Evolutionary conservation across 2,329 filamentous ascomycete genomes (phyloP).

Genomic region (Diaporthe eres): DNA sequence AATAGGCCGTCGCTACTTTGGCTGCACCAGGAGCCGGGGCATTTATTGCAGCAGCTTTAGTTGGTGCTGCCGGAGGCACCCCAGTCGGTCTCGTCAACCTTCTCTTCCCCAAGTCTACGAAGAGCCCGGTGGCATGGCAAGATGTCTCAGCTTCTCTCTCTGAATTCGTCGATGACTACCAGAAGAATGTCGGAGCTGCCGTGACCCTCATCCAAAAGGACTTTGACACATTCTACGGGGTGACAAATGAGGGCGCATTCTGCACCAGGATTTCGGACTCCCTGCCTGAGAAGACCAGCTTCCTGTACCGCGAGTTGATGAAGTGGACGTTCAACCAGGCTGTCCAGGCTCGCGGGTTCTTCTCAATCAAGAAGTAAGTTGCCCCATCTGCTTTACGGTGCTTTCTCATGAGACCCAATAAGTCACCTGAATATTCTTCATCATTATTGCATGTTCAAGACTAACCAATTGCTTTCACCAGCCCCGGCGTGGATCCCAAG

Average conservation of each 20-base stretch:
- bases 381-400: neutral
- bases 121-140: neutral
- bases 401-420: neutral
- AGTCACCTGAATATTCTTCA: neutral
- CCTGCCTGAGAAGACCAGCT: conserved; percentile 15
- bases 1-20: conserved; percentile 3
- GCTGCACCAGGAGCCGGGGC: conserved; percentile 7
- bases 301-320: conserved; percentile 22
- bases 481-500: neutral
- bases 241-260: conserved; percentile 11
- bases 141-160: conserved; percentile 13
- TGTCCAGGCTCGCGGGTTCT: conserved; percentile 17
- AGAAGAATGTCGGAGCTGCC: conserved; percentile 9
- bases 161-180: conserved; percentile 7
- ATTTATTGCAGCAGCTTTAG: neutral
- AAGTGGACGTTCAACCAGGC: conserved; percentile 25
- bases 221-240: conserved; percentile 8
- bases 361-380: conserved; percentile 27
- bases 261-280: neutral
- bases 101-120: conserved; percentile 5
- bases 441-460: neutral
- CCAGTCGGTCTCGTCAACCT: conserved; percentile 11
- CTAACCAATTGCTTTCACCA: neutral
- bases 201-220: conserved; percentile 12
- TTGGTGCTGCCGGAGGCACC: neutral